These are phyloP conservation scores for Ilyonectria robusta DNA, from an alignment of 2,329 filamentous ascomycete species.

Conservation along the genomic window DNA sequence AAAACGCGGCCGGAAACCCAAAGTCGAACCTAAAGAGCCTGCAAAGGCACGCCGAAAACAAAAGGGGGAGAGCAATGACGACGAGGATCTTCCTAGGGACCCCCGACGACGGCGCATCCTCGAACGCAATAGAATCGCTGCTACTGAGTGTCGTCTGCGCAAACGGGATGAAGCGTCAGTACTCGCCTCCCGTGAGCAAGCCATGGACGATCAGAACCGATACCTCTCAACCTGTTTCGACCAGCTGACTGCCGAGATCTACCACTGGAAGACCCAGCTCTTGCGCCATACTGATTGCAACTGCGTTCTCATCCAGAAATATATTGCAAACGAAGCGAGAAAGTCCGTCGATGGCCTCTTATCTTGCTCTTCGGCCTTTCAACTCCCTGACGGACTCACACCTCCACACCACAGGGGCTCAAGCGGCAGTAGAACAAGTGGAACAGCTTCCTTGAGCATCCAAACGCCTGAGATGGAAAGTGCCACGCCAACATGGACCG, in stretches of 20 bases:
- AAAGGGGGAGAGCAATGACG: constrained; percentile 36
- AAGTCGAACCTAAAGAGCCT: constrained; percentile 31
- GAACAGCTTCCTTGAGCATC: constrained; percentile 41
- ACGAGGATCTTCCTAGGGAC: constrained; percentile 42
- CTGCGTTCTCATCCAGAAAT: no score
- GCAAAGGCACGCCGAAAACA: neutral
- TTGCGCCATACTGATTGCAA: no score
- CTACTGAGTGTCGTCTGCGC: constrained; percentile 31
- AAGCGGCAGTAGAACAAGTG: constrained; percentile 42
- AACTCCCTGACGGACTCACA: constrained; percentile 29
- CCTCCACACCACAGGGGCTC: constrained; percentile 40
- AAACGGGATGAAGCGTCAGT: no score
- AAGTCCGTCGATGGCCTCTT: constrained; percentile 46
- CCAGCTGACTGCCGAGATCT: constrained; percentile 45
- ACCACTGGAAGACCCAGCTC: no score
- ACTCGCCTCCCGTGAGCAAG: no score
- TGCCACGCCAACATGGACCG: constrained; percentile 37
- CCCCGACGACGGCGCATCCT: constrained; percentile 46
- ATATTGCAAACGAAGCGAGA: neutral
- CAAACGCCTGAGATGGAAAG: constrained; percentile 42
- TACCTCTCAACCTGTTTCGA: no score
- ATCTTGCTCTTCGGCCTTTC: constrained; percentile 36
- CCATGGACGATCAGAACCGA: no score
- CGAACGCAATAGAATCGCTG: constrained; percentile 52
- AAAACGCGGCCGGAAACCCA: constrained; percentile 48